A percentile compares a stretch with the other conserved stretches of the same genome.
These are phyloP conservation scores for Aphanomyces euteiches DNA, from an alignment of 352 stramenopile species.

Conservation along the genomic window DNA sequence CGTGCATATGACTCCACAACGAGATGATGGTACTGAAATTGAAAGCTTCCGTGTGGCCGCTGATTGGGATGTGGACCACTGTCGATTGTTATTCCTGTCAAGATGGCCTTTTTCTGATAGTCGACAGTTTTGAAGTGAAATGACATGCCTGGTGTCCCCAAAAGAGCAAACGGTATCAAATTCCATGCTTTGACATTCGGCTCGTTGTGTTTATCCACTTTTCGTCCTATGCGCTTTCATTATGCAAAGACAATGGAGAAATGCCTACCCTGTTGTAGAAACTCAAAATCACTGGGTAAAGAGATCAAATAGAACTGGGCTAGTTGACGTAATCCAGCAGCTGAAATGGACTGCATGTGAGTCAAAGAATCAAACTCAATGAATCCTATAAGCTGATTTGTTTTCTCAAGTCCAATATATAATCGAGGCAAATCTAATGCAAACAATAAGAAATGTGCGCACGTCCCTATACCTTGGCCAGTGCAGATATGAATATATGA, in stretches of 20 bases:
- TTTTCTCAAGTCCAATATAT: slow-evolving; percentile 15
- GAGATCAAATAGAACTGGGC: too few relatives aligned
- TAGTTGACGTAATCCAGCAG: background rate
- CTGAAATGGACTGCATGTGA: background rate
- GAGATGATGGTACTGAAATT: slow-evolving; percentile 19
- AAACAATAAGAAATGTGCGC: background rate
- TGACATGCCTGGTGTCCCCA: slow-evolving; percentile 10
- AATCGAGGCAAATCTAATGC: background rate
- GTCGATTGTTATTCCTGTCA: background rate
- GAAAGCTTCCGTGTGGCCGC: slow-evolving; percentile 2
- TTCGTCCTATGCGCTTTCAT: background rate
- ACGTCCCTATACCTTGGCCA: slow-evolving; percentile 3
- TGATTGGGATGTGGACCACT: slow-evolving; percentile 17
- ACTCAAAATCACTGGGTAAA: background rate
- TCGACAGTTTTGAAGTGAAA: background rate
- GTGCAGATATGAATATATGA: slow-evolving; percentile 12
- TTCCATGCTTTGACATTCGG: slow-evolving; percentile 18
- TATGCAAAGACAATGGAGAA: background rate
- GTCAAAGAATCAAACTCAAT: slow-evolving; percentile 24
- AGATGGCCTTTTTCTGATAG: background rate
- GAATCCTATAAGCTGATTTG: slow-evolving; percentile 6
- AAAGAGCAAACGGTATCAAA: slow-evolving; percentile 11
- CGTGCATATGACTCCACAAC: background rate
- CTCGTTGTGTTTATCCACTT: background rate
- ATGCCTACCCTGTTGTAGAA: slow-evolving; percentile 4